A percentile compares a stretch with the other conserved stretches of the same genome.
phyloP scores from a whole-genome alignment of 192 early-diverging fungal species.

The Globomyces pollinis-pini region DNA sequence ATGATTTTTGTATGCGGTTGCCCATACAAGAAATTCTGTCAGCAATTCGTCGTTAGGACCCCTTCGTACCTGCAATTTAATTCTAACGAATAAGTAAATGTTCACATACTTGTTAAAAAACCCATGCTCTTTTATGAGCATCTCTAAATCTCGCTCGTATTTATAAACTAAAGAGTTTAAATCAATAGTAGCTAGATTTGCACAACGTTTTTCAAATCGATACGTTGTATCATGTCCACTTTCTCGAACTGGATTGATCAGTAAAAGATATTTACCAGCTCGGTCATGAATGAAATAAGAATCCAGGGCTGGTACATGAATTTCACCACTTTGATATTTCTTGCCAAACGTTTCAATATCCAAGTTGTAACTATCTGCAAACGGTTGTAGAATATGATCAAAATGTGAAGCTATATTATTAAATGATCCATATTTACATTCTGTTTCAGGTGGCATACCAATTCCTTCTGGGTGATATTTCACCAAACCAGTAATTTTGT shows the following conservation, averaged over 20 bases:
- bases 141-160: constrained; percentile 88
- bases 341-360: constrained; percentile 64
- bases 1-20: too few relatives aligned
- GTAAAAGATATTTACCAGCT: too few relatives aligned
- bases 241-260: too few relatives aligned
- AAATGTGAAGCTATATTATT: constrained; percentile 18
- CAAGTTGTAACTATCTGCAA: constrained; percentile 48
- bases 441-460: constrained; percentile 98
- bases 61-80: too few relatives aligned
- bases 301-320: constrained; percentile 79
- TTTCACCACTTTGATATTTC: constrained; percentile 58
- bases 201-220: constrained; percentile 83
- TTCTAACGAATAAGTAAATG: constrained; percentile 33
- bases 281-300: constrained; percentile 96
- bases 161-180: constrained; percentile 90
- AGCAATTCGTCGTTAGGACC: constrained; percentile 30
- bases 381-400: constrained; percentile 77
- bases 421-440: constrained; percentile 28
- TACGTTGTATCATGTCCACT: constrained; percentile 97
- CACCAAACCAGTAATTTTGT: constrained; percentile 65
- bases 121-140: too few relatives aligned
- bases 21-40: constrained; percentile 31
- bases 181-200: constrained; percentile 87
- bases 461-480: constrained; percentile 83
- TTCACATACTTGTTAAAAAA: constrained; percentile 35